Conservation (phyloP, 805 yeast genomes). For the Starmera quercuum region DNA sequence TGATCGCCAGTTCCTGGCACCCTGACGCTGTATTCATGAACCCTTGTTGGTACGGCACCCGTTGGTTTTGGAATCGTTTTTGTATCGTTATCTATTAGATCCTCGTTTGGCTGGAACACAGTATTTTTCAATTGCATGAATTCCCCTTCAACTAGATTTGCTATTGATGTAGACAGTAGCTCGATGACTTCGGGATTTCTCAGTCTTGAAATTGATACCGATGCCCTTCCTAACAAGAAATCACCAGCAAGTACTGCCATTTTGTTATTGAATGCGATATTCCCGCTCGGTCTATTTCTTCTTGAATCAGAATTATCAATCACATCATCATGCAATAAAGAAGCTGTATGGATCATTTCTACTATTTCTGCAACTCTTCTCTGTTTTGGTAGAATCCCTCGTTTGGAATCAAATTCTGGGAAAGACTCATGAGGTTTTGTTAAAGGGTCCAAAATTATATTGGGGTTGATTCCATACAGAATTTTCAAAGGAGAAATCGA, state of each 20-base stretch:
- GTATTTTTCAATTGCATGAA: slow-evolving; percentile 97
- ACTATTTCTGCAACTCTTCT: slow-evolving; percentile 94
- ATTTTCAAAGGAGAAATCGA: slow-evolving; percentile 76
- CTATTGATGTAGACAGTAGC: slow-evolving; percentile 89
- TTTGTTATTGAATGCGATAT: slow-evolving; percentile 89
- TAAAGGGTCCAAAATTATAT: slow-evolving; percentile 71
- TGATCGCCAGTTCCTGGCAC: slow-evolving; percentile 10
- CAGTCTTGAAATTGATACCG: slow-evolving; percentile 87
- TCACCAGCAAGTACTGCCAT: slow-evolving; percentile 98
- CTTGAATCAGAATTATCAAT: slow-evolving; percentile 85
- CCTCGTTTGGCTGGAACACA: slow-evolving; percentile 47
- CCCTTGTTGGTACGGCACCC: slow-evolving; percentile 51
- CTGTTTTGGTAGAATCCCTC: slow-evolving; percentile 90
- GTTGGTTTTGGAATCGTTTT: slow-evolving; percentile 46
- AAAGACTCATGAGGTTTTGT: slow-evolving; percentile 70
- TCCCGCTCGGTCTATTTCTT: slow-evolving; percentile 87
- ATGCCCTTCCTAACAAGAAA: slow-evolving; percentile 89
- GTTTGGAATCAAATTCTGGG: slow-evolving; percentile 47
- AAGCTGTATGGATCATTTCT: slow-evolving; percentile 97
- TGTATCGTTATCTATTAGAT: slow-evolving; percentile 38
- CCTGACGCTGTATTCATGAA: slow-evolving; percentile 27
- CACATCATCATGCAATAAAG: slow-evolving; percentile 92
- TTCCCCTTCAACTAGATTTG: slow-evolving; percentile 96
- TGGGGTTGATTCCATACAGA: slow-evolving; percentile 87
- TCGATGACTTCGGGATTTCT: slow-evolving; percentile 98